phyloP scores from a whole-genome alignment of 2,329 filamentous ascomycete genomes.

The Hypoxylon sp. region DNA sequence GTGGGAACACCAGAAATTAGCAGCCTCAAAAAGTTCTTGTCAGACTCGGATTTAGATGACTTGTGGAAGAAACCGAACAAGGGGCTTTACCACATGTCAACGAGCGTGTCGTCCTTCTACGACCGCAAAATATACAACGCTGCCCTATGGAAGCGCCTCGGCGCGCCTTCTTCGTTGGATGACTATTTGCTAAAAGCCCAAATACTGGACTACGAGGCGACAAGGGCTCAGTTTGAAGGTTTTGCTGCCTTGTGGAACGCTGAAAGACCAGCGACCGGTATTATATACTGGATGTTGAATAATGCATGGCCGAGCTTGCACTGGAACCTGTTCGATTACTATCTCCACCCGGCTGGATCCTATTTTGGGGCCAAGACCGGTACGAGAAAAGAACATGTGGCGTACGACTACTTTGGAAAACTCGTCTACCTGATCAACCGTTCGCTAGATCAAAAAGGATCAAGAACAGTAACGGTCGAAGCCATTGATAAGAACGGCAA shows the following conservation, averaged over 20 bases:
- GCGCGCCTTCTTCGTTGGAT: conserved; percentile 64
- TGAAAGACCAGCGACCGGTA: conserved; percentile 68
- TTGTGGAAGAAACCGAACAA: conserved; percentile 70
- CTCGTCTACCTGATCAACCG: conserved; percentile 70
- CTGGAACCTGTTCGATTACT: conserved; percentile 77
- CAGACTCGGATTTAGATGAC: conserved; percentile 64
- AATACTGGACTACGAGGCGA: conserved; percentile 76
- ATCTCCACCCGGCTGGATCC: conserved; percentile 69
- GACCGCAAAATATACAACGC: conserved; percentile 71
- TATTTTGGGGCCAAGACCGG: conserved; percentile 73
- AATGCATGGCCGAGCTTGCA: conserved; percentile 76
- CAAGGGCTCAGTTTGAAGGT: conserved; percentile 71
- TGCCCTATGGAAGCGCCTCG: conserved; percentile 68
- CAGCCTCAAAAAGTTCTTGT: conserved; percentile 69
- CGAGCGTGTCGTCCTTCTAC: conserved; percentile 68
- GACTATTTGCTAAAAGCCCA: conserved; percentile 74
- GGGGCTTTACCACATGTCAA: conserved; percentile 73
- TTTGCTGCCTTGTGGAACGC: conserved; percentile 67
- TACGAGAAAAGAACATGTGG: conserved; percentile 66
- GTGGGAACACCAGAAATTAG: conserved; percentile 72
- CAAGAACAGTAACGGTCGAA: conserved; percentile 64
- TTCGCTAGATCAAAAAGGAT: conserved; percentile 58
- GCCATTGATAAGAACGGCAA: conserved; percentile 65
- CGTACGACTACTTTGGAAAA: conserved; percentile 66
- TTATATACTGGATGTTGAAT: conserved; percentile 79